These are phyloP conservation scores for Cryptosporidium xiaoi DNA, from an alignment of 169 alveolate genomes.

Conservation along the genomic window DNA sequence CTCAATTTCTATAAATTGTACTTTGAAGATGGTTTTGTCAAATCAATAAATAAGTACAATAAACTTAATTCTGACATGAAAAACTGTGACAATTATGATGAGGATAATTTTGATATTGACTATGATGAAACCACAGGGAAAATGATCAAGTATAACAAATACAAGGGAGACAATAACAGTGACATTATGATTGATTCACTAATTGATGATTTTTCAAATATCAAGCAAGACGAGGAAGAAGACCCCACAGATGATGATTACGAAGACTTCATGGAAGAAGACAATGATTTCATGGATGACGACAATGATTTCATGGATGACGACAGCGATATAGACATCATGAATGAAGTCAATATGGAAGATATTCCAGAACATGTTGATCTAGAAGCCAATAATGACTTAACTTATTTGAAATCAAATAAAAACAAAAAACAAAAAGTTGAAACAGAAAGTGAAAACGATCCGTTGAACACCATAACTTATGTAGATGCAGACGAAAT, in stretches of 20 bases:
- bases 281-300: conserved; percentile 15
- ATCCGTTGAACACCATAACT: conserved; percentile 8
- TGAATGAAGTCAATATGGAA: conserved; percentile 75
- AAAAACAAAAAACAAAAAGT: conserved; percentile 33
- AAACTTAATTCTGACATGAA: background rate
- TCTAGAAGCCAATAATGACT: background rate
- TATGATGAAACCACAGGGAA: conserved; percentile 63
- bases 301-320: conserved; percentile 75
- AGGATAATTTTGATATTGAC: conserved; percentile 45
- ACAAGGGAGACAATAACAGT: background rate
- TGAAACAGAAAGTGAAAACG: background rate
- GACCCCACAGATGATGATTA: conserved; percentile 22
- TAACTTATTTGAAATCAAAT: conserved; percentile 7
- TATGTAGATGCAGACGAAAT: conserved; percentile 70
- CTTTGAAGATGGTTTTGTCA: conserved; percentile 58
- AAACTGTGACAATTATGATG: conserved; percentile 4
- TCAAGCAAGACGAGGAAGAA: conserved; percentile 56
- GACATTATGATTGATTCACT: conserved; percentile 51
- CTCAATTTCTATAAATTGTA: conserved; percentile 44
- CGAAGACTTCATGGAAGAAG: conserved; percentile 8
- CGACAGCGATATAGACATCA: conserved; percentile 76
- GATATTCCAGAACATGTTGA: conserved; percentile 75
- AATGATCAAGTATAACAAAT: conserved; percentile 12
- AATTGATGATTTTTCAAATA: conserved; percentile 38
- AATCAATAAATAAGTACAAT: conserved; percentile 2